Percentiles rank a stretch among this genome's conserved stretches.
phyloP scores from a whole-genome alignment of 106 monocot genomes.

The Acorus calamus region DNA sequence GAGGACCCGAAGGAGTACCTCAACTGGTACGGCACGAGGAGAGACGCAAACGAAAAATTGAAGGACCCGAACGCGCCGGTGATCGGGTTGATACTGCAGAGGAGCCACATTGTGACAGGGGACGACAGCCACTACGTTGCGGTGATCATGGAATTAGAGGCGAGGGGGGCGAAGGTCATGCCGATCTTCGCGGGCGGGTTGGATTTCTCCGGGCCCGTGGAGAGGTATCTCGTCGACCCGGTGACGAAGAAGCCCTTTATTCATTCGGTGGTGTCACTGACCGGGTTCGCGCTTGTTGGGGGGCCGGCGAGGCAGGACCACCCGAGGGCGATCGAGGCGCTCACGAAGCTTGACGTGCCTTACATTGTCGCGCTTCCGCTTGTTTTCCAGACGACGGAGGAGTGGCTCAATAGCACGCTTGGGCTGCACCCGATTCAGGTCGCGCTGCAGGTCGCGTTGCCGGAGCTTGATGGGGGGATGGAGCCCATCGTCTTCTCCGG shows the following conservation, averaged over 20 bases:
- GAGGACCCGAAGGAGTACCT: constrained; percentile 78
- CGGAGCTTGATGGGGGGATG: constrained; percentile 89
- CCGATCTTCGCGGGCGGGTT: constrained; percentile 70
- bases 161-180: constrained; percentile 67
- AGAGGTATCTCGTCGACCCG: constrained; percentile 50
- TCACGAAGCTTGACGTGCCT: constrained; percentile 71
- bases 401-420: constrained; percentile 72
- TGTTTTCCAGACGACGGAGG: constrained; percentile 89
- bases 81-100: constrained; percentile 58
- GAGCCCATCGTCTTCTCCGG: constrained; percentile 85
- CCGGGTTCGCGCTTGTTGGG: constrained; percentile 77
- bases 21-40: constrained; percentile 74
- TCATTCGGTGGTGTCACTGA: constrained; percentile 54
- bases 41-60: constrained; percentile 40
- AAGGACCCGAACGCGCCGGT: constrained; percentile 43
- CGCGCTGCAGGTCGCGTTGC: constrained; percentile 77
- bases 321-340: constrained; percentile 66
- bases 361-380: constrained; percentile 73
- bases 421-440: constrained; percentile 84
- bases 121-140: constrained; percentile 80
- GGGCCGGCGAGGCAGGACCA: constrained; percentile 85
- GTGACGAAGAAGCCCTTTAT: constrained; percentile 59
- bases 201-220: constrained; percentile 63
- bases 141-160: constrained; percentile 82
- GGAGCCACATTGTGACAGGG: constrained; percentile 83